Conservation (phyloP, 352 stramenopile genomes). For the Phytophthora pinifolia region DNA sequence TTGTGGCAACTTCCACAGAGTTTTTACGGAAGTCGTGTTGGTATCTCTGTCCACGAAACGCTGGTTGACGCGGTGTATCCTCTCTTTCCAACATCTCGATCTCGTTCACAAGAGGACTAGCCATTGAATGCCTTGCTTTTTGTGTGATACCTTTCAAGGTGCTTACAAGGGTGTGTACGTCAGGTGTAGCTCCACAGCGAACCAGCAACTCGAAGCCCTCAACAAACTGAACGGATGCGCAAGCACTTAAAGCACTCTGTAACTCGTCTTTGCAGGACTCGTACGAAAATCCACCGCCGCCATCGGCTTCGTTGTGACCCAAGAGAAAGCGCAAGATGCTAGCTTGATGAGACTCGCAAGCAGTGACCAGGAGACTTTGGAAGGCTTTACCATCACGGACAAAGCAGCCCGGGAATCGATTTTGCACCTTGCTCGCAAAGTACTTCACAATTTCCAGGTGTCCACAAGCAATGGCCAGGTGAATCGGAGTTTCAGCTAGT, state of each 20-base stretch:
- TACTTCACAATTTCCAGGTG: slow-evolving; percentile 44
- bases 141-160: slow-evolving; percentile 32
- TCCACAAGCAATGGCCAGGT: slow-evolving; percentile 49
- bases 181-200: slow-evolving; percentile 29
- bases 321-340: slow-evolving; percentile 46
- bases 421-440: slow-evolving; percentile 45
- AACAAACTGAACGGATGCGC: slow-evolving; percentile 38
- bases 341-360: slow-evolving; percentile 36
- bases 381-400: slow-evolving; percentile 35
- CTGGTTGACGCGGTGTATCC: not conserved
- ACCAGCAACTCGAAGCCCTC: slow-evolving; percentile 45
- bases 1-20: slow-evolving; percentile 15
- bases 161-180: slow-evolving; percentile 36
- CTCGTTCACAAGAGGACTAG: slow-evolving; percentile 8
- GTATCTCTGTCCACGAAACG: slow-evolving; percentile 21
- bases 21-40: slow-evolving; percentile 22
- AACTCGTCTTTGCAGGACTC: slow-evolving; percentile 42
- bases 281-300: slow-evolving; percentile 43
- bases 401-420: slow-evolving; percentile 50
- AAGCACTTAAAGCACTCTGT: slow-evolving; percentile 37
- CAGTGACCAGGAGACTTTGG: slow-evolving; percentile 48
- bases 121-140: slow-evolving; percentile 5
- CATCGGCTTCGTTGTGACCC: slow-evolving; percentile 12
- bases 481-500: slow-evolving; percentile 42
- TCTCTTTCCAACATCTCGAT: slow-evolving; percentile 19